A percentile compares a stretch with the other conserved stretches of the same genome.
phyloP scores from a whole-genome alignment of 2,329 filamentous ascomycete species.

The Cordyceps farinosa region DNA sequence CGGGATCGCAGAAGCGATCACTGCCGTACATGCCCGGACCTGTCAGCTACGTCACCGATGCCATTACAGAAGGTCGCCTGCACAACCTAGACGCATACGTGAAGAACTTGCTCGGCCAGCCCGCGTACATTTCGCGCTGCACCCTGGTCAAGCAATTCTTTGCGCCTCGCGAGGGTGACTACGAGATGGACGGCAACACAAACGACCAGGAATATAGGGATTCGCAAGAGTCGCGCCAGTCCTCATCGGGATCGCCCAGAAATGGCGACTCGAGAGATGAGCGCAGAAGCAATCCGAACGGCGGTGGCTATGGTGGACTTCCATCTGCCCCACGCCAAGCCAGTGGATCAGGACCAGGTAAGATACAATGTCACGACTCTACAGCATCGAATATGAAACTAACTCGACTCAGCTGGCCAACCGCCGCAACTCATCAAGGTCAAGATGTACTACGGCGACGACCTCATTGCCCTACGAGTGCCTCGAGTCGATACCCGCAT shows the following conservation, averaged over 20 bases:
- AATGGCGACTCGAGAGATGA: slow-evolving; percentile 62
- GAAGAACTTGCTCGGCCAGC: slow-evolving; percentile 81
- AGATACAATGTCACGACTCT: slow-evolving; percentile 37
- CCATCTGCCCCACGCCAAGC: slow-evolving; percentile 46
- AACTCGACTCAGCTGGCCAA: slow-evolving; percentile 25
- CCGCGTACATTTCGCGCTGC: slow-evolving; percentile 78
- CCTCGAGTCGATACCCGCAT: slow-evolving; percentile 43
- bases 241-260: slow-evolving; percentile 59
- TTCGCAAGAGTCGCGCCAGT: slow-evolving; percentile 66
- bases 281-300: slow-evolving; percentile 61
- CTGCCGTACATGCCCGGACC: slow-evolving; percentile 97
- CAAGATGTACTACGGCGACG: slow-evolving; percentile 90
- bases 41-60: slow-evolving; percentile 96
- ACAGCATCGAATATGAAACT: slow-evolving; percentile 43
- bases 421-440: slow-evolving; percentile 67
- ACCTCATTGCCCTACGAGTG: slow-evolving; percentile 87
- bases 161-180: slow-evolving; percentile 82
- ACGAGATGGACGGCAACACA: slow-evolving; percentile 75
- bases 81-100: slow-evolving; percentile 95
- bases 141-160: slow-evolving; percentile 88
- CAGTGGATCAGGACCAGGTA: slow-evolving; percentile 33
- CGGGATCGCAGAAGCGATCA: slow-evolving; percentile 71
- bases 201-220: slow-evolving; percentile 75
- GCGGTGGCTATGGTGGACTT: slow-evolving; percentile 50
- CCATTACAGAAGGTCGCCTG: slow-evolving; percentile 87